phyloP scores from a whole-genome alignment of 2,329 filamentous ascomycete species.

The Pseudonectria foliicola region DNA sequence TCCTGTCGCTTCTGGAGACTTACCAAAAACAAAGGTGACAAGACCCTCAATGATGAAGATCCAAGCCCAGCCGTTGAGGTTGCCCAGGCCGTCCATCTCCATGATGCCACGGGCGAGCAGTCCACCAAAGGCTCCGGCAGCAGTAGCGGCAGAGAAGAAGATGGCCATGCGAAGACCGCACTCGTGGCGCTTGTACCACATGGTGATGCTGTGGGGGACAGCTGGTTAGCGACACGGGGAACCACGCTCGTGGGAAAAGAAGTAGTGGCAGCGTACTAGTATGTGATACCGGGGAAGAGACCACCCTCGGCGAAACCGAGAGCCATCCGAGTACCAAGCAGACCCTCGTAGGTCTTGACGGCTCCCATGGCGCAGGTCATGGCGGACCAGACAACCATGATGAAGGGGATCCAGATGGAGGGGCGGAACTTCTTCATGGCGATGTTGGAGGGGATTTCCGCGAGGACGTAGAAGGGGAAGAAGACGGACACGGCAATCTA shows the following conservation, averaged over 20 bases:
- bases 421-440: conserved; percentile 48
- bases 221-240: not conserved
- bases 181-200: conserved; percentile 54
- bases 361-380: conserved; percentile 44
- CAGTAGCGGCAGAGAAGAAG: conserved; percentile 50
- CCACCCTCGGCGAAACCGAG: conserved; percentile 48
- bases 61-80: conserved; percentile 63
- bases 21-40: conserved; percentile 37
- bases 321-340: conserved; percentile 40
- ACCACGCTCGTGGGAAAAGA: not conserved
- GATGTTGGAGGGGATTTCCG: conserved; percentile 50
- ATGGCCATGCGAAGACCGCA: conserved; percentile 55
- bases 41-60: conserved; percentile 68
- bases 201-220: conserved; percentile 35
- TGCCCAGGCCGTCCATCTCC: conserved; percentile 46
- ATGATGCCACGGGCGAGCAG: conserved; percentile 53
- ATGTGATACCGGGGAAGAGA: conserved; percentile 56
- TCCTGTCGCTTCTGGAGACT: not conserved
- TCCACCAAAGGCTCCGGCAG: conserved; percentile 57
- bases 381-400: conserved; percentile 47
- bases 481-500: conserved; percentile 42
- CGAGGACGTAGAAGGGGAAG: conserved; percentile 45
- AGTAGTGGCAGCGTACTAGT: conserved; percentile 33
- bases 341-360: conserved; percentile 41
- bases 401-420: conserved; percentile 43